Evolutionary conservation across 371 early-diverging fungal species (phyloP).

Genomic region (Mortierella sp.): DNA sequence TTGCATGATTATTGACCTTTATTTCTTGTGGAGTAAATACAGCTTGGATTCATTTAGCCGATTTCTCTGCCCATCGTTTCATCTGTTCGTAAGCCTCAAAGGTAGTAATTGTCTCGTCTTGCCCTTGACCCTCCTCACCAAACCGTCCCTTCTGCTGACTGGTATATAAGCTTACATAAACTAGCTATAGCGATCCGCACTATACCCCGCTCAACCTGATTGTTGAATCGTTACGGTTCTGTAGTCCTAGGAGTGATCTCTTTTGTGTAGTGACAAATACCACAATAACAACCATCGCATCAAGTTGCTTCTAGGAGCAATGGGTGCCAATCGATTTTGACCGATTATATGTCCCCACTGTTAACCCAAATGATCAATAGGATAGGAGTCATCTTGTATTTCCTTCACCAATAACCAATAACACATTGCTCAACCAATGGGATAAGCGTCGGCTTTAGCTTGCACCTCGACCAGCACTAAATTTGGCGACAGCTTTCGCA

Average conservation of each 20-base stretch:
- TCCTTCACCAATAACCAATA: background rate
- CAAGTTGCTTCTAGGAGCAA: background rate
- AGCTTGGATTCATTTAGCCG: background rate
- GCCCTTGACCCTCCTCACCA: background rate
- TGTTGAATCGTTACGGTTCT: background rate
- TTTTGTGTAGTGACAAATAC: background rate
- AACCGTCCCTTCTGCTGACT: background rate
- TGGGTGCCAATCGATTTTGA: background rate
- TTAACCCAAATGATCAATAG: background rate
- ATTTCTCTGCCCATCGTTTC: background rate
- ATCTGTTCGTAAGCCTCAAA: background rate
- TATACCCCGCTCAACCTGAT: background rate
- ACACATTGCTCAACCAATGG: background rate
- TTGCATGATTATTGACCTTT: background rate
- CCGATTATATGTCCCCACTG: background rate
- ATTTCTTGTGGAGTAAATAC: background rate
- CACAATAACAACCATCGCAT: background rate
- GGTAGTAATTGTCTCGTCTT: background rate
- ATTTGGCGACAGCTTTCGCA: no score
- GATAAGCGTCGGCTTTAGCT: background rate
- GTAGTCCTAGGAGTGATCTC: background rate
- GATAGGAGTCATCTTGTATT: background rate
- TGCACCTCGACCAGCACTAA: no score
- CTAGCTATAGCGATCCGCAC: no score
- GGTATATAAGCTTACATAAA: background rate